These are phyloP conservation scores for Lasiodiplodia sp. DNA, from an alignment of 2,329 filamentous ascomycete species.

Conservation along the genomic window DNA sequence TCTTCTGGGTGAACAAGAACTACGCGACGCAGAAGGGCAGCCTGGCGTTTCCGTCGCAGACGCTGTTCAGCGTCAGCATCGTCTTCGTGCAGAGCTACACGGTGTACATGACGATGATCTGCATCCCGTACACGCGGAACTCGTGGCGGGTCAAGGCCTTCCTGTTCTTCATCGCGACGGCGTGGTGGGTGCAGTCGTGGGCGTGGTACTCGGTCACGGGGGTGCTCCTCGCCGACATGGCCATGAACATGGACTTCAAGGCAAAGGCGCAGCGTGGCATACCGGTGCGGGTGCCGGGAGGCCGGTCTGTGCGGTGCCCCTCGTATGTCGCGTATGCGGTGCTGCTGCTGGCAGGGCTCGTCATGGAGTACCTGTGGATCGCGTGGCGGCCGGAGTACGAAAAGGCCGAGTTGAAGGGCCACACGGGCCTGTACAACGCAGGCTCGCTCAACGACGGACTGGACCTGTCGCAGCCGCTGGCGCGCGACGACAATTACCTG, in stretches of 20 bases:
- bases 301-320: conserved; percentile 2
- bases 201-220: conserved; percentile 56
- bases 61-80: conserved; percentile 55
- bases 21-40: conserved; percentile 52
- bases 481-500: conserved; percentile 54
- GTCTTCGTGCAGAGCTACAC: conserved; percentile 58
- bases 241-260: conserved; percentile 52
- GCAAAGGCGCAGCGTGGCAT: conserved; percentile 32
- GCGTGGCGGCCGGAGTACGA: conserved; percentile 47
- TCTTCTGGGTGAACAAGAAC: conserved; percentile 54
- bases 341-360: conserved; percentile 45
- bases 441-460: conserved; percentile 47
- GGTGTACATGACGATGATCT: conserved; percentile 58
- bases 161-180: conserved; percentile 51
- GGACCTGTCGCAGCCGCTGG: conserved; percentile 45
- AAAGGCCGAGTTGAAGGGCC: conserved; percentile 49
- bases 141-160: conserved; percentile 52
- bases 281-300: conserved; percentile 30
- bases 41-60: conserved; percentile 53
- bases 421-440: conserved; percentile 52
- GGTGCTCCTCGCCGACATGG: conserved; percentile 57
- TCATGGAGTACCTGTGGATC: conserved; percentile 55
- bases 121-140: conserved; percentile 52
- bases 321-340: conserved; percentile 45
- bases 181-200: conserved; percentile 58